Evolutionary conservation across 2,329 filamentous ascomycete genomes (phyloP).

Genomic region (Ilyonectria sp.): DNA sequence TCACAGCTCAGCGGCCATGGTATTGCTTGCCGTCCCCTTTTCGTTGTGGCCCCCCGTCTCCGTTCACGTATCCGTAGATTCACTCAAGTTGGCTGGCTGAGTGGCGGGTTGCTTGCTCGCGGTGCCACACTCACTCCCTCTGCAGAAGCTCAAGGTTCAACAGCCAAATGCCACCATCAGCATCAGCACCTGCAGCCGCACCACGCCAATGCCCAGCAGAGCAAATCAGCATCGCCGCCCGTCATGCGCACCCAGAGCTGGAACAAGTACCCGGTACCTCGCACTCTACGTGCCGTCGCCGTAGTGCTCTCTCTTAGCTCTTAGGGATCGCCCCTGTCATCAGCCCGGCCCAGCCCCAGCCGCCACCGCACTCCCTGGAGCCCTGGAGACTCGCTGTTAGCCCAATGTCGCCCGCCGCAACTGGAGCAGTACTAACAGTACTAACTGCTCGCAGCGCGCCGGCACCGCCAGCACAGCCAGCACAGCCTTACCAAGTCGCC

Average conservation of each 20-base stretch:
- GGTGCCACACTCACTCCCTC: not conserved
- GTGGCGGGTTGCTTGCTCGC: not conserved
- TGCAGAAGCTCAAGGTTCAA: slow-evolving; percentile 4
- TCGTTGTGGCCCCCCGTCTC: too few species aligned
- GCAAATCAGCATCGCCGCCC: slow-evolving; percentile 6
- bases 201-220: slow-evolving; percentile 16
- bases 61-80: not conserved
- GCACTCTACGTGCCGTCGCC: not conserved
- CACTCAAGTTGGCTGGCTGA: not conserved
- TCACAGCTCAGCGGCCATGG: too few species aligned
- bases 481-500: slow-evolving; percentile 32
- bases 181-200: slow-evolving; percentile 28
- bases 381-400: not conserved
- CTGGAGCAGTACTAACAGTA: not conserved
- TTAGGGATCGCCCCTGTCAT: slow-evolving; percentile 23
- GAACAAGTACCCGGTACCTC: not conserved
- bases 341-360: slow-evolving; percentile 37
- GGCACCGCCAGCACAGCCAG: not conserved
- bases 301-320: not conserved
- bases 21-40: too few species aligned
- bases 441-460: not conserved
- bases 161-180: slow-evolving; percentile 4
- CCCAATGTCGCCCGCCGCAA: not conserved
- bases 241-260: not conserved
- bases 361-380: not conserved